Evolutionary conservation across 495 filamentous ascomycete species (phyloP).

Genomic region (Aspergillus indologenus): DNA sequence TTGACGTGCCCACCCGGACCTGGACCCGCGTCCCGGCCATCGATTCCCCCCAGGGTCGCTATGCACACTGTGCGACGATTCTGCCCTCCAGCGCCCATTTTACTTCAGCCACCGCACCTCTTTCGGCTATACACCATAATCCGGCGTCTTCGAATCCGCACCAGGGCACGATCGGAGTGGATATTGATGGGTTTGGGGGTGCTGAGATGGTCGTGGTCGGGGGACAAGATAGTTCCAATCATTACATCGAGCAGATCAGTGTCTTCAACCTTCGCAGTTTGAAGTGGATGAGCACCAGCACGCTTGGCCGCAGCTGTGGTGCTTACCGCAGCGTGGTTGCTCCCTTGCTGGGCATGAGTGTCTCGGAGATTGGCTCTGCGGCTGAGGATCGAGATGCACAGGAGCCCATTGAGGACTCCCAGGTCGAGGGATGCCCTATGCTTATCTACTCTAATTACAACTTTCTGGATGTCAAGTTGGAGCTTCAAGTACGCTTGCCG

Average conservation of each 20-base stretch:
- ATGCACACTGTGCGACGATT: constrained; percentile 94
- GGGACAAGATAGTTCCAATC: constrained; percentile 94
- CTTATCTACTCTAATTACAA: constrained; percentile 99
- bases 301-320: constrained; percentile 84
- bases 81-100: constrained; percentile 84
- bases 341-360: constrained; percentile 66
- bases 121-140: constrained; percentile 86
- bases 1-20: constrained; percentile 76
- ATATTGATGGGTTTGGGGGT: constrained; percentile 84
- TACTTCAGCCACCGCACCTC: constrained; percentile 73
- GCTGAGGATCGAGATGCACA: constrained; percentile 37
- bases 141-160: constrained; percentile 74
- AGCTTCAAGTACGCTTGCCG: constrained; percentile 79
- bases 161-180: constrained; percentile 79
- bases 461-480: constrained; percentile 93
- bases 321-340: constrained; percentile 95
- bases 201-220: constrained; percentile 98
- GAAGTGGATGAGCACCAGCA: constrained; percentile 87
- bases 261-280: constrained; percentile 96
- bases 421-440: constrained; percentile 72
- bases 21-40: constrained; percentile 82
- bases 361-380: constrained; percentile 65
- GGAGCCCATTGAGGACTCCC: constrained; percentile 38
- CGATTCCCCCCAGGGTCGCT: constrained; percentile 87
- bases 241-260: constrained; percentile 97